A percentile compares a stretch with the other conserved stretches of the same genome.
Evolutionary conservation across 148 eudicot species (phyloP).

Genomic region (Rhododendron griersonianum): DNA sequence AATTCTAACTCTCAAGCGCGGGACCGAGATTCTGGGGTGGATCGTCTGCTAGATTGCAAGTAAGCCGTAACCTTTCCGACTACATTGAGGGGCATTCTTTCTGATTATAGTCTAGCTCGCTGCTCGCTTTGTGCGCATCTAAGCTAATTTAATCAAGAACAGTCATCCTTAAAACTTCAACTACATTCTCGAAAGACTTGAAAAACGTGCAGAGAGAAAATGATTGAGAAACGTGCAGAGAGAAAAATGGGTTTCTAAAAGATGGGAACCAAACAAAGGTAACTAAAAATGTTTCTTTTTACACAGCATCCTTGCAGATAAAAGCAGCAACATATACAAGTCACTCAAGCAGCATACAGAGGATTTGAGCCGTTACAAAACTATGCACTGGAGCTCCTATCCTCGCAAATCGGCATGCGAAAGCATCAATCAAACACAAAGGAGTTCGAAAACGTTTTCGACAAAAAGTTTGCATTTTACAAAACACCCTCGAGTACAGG

Average conservation of each 20-base stretch:
- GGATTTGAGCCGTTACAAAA: neutral
- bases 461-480: neutral
- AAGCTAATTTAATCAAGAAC: neutral
- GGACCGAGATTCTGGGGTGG: too few species aligned
- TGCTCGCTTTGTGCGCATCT: neutral
- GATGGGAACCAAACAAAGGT: too few species aligned
- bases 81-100: neutral
- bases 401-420: neutral
- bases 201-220: neutral
- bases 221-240: too few species aligned
- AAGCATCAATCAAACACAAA: neutral
- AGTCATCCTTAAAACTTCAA: neutral
- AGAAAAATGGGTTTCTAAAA: too few species aligned
- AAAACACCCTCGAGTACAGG: neutral
- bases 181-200: neutral
- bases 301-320: neutral
- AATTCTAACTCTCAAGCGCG: too few species aligned
- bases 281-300: neutral
- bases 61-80: neutral
- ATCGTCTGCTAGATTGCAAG: too few species aligned
- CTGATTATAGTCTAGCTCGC: neutral
- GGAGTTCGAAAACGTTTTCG: neutral
- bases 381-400: neutral
- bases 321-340: neutral
- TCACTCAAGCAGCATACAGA: neutral